These are phyloP conservation scores for Geotrichum candidum DNA, from an alignment of 1,139 yeast genomes.

Conservation along the genomic window DNA sequence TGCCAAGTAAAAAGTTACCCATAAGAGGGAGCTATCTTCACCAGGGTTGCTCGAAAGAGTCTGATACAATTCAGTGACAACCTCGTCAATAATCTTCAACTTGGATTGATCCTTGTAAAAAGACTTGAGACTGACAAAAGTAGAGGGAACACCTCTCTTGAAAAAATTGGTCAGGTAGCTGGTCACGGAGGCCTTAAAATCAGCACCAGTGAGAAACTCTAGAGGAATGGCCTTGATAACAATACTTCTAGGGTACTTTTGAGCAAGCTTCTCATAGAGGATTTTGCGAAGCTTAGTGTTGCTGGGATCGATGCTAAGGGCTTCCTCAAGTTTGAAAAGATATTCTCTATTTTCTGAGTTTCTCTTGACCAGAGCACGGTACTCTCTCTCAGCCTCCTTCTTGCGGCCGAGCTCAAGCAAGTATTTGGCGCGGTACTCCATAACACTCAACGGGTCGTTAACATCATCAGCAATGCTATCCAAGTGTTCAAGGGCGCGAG, in stretches of 20 bases:
- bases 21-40: conserved; percentile 53
- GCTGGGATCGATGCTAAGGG: conserved; percentile 41
- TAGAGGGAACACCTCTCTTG: conserved; percentile 80
- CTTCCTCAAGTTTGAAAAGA: conserved; percentile 58
- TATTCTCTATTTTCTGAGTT: conserved; percentile 76
- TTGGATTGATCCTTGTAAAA: conserved; percentile 54
- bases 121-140: conserved; percentile 80
- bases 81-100: conserved; percentile 44
- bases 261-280: conserved; percentile 57
- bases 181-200: conserved; percentile 43
- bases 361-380: conserved; percentile 67
- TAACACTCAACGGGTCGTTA: conserved; percentile 55
- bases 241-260: conserved; percentile 78
- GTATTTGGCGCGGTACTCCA: conserved; percentile 66
- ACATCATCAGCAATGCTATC: conserved; percentile 48
- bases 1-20: conserved; percentile 78
- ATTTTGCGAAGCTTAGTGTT: conserved; percentile 26
- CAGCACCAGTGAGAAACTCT: conserved; percentile 57
- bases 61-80: conserved; percentile 48
- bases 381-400: conserved; percentile 62
- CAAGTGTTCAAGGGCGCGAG: conserved; percentile 58
- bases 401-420: conserved; percentile 39
- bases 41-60: conserved; percentile 17
- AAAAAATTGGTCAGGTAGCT: conserved; percentile 57
- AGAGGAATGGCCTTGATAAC: conserved; percentile 75